Evolutionary conservation across 2,329 filamentous ascomycete genomes (phyloP).

Genomic region (Trichoderma pleuroti): DNA sequence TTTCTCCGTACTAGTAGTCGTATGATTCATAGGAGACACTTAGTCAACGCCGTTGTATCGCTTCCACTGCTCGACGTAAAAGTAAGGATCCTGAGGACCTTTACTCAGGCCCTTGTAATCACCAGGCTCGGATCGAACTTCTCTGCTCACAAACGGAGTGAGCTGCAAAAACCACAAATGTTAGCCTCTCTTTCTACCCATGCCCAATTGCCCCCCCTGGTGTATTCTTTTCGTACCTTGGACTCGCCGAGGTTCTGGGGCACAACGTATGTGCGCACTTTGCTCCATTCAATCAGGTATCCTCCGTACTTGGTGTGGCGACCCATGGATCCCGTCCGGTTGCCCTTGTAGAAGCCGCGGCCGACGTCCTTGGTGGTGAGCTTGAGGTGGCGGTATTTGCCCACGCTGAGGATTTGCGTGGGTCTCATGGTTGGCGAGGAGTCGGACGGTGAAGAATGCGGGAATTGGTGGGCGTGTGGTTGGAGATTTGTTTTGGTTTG

Average conservation of each 20-base stretch:
- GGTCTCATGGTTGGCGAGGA: conserved; percentile 56
- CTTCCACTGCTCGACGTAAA: conserved; percentile 66
- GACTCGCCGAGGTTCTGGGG: conserved; percentile 66
- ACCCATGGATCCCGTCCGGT: conserved; percentile 82
- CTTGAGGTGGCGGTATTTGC: conserved; percentile 68
- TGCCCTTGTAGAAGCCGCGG: conserved; percentile 97
- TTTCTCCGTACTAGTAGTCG: neutral
- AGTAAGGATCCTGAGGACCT: conserved; percentile 58
- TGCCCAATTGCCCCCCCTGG: neutral
- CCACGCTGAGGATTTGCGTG: conserved; percentile 61
- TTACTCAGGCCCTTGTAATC: conserved; percentile 50
- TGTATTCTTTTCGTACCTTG: conserved; percentile 53
- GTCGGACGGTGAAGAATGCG: neutral
- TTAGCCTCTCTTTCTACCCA: neutral
- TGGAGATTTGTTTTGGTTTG: neutral
- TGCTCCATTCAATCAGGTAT: conserved; percentile 78
- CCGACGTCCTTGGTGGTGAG: conserved; percentile 92
- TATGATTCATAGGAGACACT: conserved; percentile 20
- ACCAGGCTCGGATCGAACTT: conserved; percentile 51
- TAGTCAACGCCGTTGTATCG: conserved; percentile 60
- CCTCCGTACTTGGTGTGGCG: conserved; percentile 77
- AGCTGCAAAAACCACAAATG: conserved; percentile 49
- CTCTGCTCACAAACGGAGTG: conserved; percentile 71
- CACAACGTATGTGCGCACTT: conserved; percentile 87
- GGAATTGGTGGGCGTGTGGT: neutral